Evolutionary conservation across 2,329 filamentous ascomycete genomes (phyloP).

Genomic region (Phialemonium atrogriseum): DNA sequence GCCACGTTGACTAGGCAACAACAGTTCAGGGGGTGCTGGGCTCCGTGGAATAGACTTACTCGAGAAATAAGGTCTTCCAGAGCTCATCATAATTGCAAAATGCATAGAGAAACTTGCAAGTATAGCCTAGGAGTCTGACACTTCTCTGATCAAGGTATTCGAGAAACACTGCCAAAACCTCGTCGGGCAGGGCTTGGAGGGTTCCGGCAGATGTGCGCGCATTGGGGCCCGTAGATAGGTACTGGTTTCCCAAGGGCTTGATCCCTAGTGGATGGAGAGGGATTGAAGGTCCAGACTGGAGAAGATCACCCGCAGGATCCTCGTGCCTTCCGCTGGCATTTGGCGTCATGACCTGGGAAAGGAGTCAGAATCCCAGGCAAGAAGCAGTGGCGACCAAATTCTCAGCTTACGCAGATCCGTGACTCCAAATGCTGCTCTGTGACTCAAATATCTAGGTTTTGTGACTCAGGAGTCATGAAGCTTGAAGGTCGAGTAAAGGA

Average conservation of each 20-base stretch:
- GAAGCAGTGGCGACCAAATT: too few relatives aligned
- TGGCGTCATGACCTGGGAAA: too few relatives aligned
- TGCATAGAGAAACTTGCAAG: conserved; percentile 81
- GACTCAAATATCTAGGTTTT: too few relatives aligned
- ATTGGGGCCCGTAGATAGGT: conserved; percentile 55
- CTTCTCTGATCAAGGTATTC: conserved; percentile 61
- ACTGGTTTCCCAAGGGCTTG: conserved; percentile 80
- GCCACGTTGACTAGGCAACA: too few relatives aligned
- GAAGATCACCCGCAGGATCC: too few relatives aligned
- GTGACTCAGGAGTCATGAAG: too few relatives aligned
- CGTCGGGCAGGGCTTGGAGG: conserved; percentile 68
- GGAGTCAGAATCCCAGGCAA: too few relatives aligned
- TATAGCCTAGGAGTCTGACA: conserved; percentile 60
- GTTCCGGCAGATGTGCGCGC: conserved; percentile 57
- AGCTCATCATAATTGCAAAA: conserved; percentile 78
- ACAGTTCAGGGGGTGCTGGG: too few relatives aligned
- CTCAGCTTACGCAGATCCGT: too few relatives aligned
- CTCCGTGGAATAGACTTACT: conserved; percentile 54
- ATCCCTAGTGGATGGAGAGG: conserved; percentile 75
- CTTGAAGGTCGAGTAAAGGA: too few relatives aligned
- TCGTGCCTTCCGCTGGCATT: too few relatives aligned
- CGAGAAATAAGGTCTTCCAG: conserved; percentile 78
- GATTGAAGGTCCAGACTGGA: conserved; percentile 43
- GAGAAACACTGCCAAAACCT: conserved; percentile 66
- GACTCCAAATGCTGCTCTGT: too few relatives aligned